Conservation (phyloP, 441 rosid species). For the Populus trichocarpa region DNA sequence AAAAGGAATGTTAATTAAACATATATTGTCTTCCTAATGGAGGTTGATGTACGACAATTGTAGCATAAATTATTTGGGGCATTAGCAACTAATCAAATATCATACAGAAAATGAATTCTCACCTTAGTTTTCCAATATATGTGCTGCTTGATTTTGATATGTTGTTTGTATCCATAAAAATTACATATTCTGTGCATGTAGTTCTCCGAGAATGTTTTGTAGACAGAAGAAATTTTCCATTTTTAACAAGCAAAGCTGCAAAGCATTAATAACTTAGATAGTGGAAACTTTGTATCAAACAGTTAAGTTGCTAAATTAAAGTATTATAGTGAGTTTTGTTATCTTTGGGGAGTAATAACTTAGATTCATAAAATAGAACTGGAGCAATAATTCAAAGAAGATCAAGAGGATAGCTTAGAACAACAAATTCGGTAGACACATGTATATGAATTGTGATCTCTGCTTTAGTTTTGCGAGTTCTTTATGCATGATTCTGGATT, state of each 20-base stretch:
- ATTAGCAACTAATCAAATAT: neutral
- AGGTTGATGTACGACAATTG: neutral
- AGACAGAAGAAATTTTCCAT: slow-evolving; percentile 92
- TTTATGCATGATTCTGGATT: too few relatives aligned
- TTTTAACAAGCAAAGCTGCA: slow-evolving; percentile 85
- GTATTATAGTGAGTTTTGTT: neutral
- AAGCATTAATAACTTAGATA: neutral
- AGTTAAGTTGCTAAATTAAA: neutral
- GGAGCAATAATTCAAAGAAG: too few relatives aligned
- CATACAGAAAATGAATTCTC: neutral
- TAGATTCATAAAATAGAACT: neutral
- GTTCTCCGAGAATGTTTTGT: slow-evolving; percentile 88
- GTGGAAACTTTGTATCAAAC: neutral
- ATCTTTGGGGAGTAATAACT: neutral
- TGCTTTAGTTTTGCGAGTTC: too few relatives aligned
- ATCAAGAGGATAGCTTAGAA: neutral
- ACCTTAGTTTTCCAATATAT: slow-evolving; percentile 89
- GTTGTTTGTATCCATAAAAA: slow-evolving; percentile 84
- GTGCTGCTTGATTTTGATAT: slow-evolving; percentile 85
- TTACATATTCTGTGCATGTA: slow-evolving; percentile 79
- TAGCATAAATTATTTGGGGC: neutral
- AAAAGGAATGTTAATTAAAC: neutral
- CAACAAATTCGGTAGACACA: neutral
- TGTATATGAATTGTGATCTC: too few relatives aligned
- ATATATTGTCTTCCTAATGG: too few relatives aligned